Base-by-base conservation (phyloP, 1,139 yeast species). In the Pichia sp. region DNA sequence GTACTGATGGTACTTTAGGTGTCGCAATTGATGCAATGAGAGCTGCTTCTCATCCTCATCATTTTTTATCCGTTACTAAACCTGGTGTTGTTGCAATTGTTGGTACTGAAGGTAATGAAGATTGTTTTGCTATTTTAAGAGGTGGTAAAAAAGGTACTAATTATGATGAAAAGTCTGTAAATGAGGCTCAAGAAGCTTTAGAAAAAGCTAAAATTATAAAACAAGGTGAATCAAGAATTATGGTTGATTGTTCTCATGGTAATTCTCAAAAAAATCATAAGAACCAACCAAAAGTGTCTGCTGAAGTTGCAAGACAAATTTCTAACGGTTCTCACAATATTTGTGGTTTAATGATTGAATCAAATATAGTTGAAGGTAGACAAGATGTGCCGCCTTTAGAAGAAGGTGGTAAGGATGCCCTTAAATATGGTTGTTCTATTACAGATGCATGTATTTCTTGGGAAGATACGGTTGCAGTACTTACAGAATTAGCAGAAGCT, bases 161-260 rank as follows among this genome's bases (percentile, higher is more conserved):
- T 68, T 92, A 67, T 65, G 97, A 90, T 62, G 81, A 80, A 46
- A 78, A 73, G 51, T 77, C 82, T 22, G 90, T 92, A 16, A 67
- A 71, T 40, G 77, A 75, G 43, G 87, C 95, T 37, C 78, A 83
- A 61, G 78, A 68, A 20, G 80, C 80, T 55, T 72, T 90, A 53
- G 64, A 62, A 38, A 77, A 79, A 56, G 75, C 85, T 29, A 76
- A 78, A 40, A 68, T 81, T 29, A 65, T 76, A 30, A 68, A 69
- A 30, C 70, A 68, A 22, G 66, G 66, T 45, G 69, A 71, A 46
- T 80, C 84, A 58, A 77, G 94, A 66, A 85, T 92, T 61, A 92
- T 92, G 97, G 82, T 92, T 51, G 98, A 92, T 68, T 92, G 97
- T 64, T 89, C 97, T 36, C 98, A 92, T 63, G 98, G 96, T 52